Base-by-base conservation (phyloP, 306 rosid species). In the Ziziphus jujuba region DNA sequence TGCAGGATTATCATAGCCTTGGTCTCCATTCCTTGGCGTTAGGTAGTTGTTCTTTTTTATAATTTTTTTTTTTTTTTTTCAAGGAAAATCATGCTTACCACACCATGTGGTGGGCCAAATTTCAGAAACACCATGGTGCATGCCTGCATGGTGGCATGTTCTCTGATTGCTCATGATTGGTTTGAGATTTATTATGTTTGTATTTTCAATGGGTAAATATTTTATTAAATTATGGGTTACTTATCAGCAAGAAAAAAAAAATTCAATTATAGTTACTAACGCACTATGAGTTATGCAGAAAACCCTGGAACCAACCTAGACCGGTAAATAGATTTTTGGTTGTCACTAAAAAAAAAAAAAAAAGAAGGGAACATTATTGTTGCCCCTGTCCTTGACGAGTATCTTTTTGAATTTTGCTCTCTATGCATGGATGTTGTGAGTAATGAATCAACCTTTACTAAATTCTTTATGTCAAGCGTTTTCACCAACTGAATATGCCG, bases 41-140 rank as follows among this genome's bases (percentile, higher is more conserved):
- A 72, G 54, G 64, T 62, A 55, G 53, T 57, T 35, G 35, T 49
- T 73, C 5, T 19, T 70, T 63, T 38, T 22, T 49, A 4, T 24
- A 56, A 31, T 45, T 47, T 35, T 70, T 56, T 28, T 61, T 63
- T 11, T 1, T 17, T 31, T 21, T 59, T 35, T 3, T 22, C 23
- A 22, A 56, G 10, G 51, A 61, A 59, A 35, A 33, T 11, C 13
- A n/a, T 69, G 31, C 21, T 49, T n/a, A 49, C 61, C 61, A 20
- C 24, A 35, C 65, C 65, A 57, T 43, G 82, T 69, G 72, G 74
- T 48, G 49, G 47, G 44, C 56, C 53, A 35, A 60, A 49, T 24
- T 56, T 69, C 66, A 63, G 10, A 53, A n/a, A 45, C 23, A 14
- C 55, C 81, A 74, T 65, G 75, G 52, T 56, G 59, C 45, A 56